Conservation (phyloP, 805 yeast genomes). For the Millerozyma acaciae region DNA sequence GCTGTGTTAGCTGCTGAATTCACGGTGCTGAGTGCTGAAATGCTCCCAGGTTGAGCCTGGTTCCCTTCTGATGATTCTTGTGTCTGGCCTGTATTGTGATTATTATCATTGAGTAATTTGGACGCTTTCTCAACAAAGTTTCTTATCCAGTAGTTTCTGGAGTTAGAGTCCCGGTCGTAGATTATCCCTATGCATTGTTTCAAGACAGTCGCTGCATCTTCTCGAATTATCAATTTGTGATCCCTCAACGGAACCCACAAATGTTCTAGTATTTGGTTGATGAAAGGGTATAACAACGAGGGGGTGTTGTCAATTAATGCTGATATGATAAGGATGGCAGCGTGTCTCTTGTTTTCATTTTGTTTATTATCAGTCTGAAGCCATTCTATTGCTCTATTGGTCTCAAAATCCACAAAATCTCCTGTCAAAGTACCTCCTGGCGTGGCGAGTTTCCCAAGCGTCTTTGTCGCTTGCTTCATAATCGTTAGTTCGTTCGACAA, state of each 20-base stretch:
- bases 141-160: constrained; percentile 73
- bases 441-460: constrained; percentile 82
- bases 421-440: constrained; percentile 89
- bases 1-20: constrained; percentile 12
- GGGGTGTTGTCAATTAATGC: constrained; percentile 88
- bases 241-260: constrained; percentile 89
- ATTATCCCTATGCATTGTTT: constrained; percentile 76
- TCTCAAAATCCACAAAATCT: constrained; percentile 90
- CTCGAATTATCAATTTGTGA: constrained; percentile 65
- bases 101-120: constrained; percentile 45
- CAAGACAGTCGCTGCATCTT: constrained; percentile 80
- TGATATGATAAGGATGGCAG: constrained; percentile 78
- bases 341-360: constrained; percentile 77
- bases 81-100: constrained; percentile 7
- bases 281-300: constrained; percentile 71
- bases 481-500: constrained; percentile 80
- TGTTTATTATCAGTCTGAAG: constrained; percentile 75
- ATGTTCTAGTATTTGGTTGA: constrained; percentile 72
- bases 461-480: constrained; percentile 81
- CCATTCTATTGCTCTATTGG: constrained; percentile 87
- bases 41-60: neutral
- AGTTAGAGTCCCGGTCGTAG: constrained; percentile 67
- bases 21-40: constrained; percentile 1
- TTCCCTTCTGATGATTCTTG: constrained; percentile 6
- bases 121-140: constrained; percentile 67